Conservation (phyloP, 768 basidiomycete species). For the Xerocomus spinulosus region DNA sequence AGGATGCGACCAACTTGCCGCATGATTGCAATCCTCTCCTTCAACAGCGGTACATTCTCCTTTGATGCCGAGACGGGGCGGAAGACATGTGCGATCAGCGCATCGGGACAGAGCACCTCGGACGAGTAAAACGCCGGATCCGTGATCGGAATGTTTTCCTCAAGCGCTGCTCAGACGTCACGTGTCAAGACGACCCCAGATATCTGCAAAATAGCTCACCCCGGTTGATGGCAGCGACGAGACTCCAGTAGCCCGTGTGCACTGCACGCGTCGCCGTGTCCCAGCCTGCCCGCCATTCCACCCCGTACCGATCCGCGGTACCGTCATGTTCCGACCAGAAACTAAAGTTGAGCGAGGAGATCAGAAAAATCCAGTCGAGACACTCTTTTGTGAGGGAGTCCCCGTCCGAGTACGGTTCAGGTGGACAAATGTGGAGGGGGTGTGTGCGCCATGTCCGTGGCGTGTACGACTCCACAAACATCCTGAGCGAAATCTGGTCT, state of each 20-base stretch:
- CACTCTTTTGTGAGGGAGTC: constrained; percentile 53
- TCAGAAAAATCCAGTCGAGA: constrained; percentile 85
- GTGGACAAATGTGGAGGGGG: constrained; percentile 65
- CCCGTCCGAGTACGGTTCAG: constrained; percentile 52
- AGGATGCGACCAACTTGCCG: constrained; percentile 73
- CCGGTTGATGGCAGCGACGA: constrained; percentile 79
- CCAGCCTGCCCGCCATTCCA: constrained; percentile 76
- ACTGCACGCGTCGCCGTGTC: constrained; percentile 42
- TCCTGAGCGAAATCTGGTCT: constrained; percentile 55
- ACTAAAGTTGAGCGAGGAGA: constrained; percentile 81
- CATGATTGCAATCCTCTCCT: constrained; percentile 70
- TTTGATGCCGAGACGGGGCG: constrained; percentile 50
- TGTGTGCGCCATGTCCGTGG: constrained; percentile 75
- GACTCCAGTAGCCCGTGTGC: constrained; percentile 84
- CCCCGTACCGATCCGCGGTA: constrained; percentile 58
- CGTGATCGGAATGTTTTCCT: constrained; percentile 71
- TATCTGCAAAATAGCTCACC: constrained; percentile 40
- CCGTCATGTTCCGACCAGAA: constrained; percentile 81
- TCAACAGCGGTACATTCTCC: constrained; percentile 67
- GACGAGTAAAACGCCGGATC: constrained; percentile 76
- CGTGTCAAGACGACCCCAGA: not conserved
- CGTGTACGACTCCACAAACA: constrained; percentile 62
- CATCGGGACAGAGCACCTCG: constrained; percentile 64
- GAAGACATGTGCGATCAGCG: constrained; percentile 65
- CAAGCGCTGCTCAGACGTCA: constrained; percentile 50